Evolutionary conservation across 352 stramenopile species (phyloP), one percentile per base, ranked within the genome.

Genomic region (Blastocystis sp.): DNA sequence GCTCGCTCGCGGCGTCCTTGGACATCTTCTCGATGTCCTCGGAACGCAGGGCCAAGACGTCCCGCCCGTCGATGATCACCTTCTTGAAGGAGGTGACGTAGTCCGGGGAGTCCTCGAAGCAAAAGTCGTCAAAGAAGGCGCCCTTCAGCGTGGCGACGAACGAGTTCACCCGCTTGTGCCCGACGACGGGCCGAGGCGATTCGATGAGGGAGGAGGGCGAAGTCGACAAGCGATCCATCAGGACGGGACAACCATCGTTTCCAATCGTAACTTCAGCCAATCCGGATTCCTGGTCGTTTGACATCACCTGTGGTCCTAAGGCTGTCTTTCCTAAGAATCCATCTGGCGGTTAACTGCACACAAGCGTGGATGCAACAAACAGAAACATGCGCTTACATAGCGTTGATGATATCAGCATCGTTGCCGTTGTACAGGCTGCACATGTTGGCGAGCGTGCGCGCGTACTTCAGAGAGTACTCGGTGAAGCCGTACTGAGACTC

Each of bases 401-500:
- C 62, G 3, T 87, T 87, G 38, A 87, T 19, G 24, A 87, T 87
- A 40, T 87, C 77, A 42, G 38, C 38, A 0, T 63, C 77, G 24
- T 87, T 42, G 24, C 77, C 77, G 17, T 87, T 87, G 77, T 77
- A 77, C 17, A 77, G 14, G 38, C 21, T 76, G 43, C 77, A 87
- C 62, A 87, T 74, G 28, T 74, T 77, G 28, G 77, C 77, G n/a
- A 87, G 52, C 19, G 77, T 77, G 42, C 65, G 77, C 69, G 77
- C 77, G 71, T 87, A 87, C 77, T 87, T 87, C 65, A 87, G 40
- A 61, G 62, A 77, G 24, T 87, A 87, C 1, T 87, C 77, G 28
- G 69, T 87, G 77, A 87, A 87, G 11, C 77, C 77, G 71, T 87
- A 87, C 0, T 48, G 69, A 38, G 57, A 62, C 45, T 87, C 28